Percentiles rank a stretch among this genome's conserved stretches.
Conservation (phyloP, 2,329 filamentous ascomycete genomes). For the Ophiognomonia clavigignenti-juglandacearum region DNA sequence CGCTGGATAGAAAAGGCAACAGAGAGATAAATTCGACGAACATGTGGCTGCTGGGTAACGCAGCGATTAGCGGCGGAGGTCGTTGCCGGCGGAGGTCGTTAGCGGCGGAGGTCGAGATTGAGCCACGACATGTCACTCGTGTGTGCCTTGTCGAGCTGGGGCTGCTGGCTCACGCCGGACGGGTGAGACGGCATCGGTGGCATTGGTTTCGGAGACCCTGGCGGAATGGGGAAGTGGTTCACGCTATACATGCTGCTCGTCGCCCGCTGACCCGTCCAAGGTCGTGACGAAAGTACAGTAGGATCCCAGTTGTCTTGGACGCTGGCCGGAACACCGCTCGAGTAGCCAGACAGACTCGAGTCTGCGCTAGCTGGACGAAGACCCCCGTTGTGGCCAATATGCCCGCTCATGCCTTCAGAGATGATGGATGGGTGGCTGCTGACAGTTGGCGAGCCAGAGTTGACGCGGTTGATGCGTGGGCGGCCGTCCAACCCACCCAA, state of each 20-base stretch:
- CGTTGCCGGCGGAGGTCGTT: not conserved
- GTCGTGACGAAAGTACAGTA: slow-evolving; percentile 32
- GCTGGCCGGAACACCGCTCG: slow-evolving; percentile 62
- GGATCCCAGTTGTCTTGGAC: slow-evolving; percentile 53
- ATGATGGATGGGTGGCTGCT: slow-evolving; percentile 51
- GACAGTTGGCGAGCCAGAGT: slow-evolving; percentile 65
- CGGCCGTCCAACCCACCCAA: slow-evolving; percentile 56
- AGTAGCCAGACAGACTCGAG: slow-evolving; percentile 50
- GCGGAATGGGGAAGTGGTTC: slow-evolving; percentile 39
- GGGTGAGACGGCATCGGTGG: slow-evolving; percentile 28
- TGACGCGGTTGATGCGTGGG: slow-evolving; percentile 60
- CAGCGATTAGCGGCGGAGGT: too few relatives aligned
- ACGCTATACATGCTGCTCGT: slow-evolving; percentile 46
- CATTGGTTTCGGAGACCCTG: slow-evolving; percentile 21
- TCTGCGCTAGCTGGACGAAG: slow-evolving; percentile 43
- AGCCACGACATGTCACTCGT: slow-evolving; percentile 75
- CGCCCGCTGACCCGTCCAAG: slow-evolving; percentile 47
- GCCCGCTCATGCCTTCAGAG: slow-evolving; percentile 54
- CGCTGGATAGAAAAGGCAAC: not conserved
- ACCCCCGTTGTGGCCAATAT: slow-evolving; percentile 43
- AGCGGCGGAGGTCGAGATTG: slow-evolving; percentile 53
- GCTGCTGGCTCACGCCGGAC: slow-evolving; percentile 43
- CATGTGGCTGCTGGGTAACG: too few relatives aligned
- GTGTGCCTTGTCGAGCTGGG: slow-evolving; percentile 45
- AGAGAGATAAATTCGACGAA: not conserved